phyloP scores from a whole-genome alignment of 1,139 yeast species.

The Candida gigantensis region DNA sequence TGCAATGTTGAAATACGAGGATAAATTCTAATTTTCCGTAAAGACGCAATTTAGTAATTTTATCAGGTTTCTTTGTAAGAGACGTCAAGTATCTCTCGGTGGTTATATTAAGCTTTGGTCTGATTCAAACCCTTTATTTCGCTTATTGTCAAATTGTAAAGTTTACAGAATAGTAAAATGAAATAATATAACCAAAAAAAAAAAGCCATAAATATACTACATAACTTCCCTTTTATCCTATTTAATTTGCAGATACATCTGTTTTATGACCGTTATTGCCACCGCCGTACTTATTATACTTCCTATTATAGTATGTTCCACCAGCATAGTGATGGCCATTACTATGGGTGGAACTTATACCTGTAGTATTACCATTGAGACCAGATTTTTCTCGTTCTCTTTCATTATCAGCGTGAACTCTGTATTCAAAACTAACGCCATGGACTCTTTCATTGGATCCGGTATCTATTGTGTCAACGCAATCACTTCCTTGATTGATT shows the following conservation, averaged over 20 bases:
- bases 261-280: background rate
- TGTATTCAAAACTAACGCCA: slow-evolving; percentile 49
- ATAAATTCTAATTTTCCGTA: no score
- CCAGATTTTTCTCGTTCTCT: slow-evolving; percentile 5
- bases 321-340: slow-evolving; percentile 3
- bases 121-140: no score
- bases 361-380: background rate
- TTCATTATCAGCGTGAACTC: slow-evolving; percentile 44
- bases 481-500: slow-evolving; percentile 36
- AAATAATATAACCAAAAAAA: no score
- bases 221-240: background rate
- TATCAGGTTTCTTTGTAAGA: no score
- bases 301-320: slow-evolving; percentile 5
- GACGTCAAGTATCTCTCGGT: no score
- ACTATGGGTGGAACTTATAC: background rate
- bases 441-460: slow-evolving; percentile 43
- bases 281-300: slow-evolving; percentile 2
- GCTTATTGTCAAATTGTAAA: no score
- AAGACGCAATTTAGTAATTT: no score
- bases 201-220: no score
- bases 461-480: slow-evolving; percentile 32
- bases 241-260: background rate
- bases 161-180: no score
- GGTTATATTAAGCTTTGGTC: no score
- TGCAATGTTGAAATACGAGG: no score